A percentile compares a stretch with the other conserved stretches of the same genome.
These are phyloP conservation scores for Choricystis sp. DNA, from an alignment of 139 green algal genomes.

Conservation along the genomic window DNA sequence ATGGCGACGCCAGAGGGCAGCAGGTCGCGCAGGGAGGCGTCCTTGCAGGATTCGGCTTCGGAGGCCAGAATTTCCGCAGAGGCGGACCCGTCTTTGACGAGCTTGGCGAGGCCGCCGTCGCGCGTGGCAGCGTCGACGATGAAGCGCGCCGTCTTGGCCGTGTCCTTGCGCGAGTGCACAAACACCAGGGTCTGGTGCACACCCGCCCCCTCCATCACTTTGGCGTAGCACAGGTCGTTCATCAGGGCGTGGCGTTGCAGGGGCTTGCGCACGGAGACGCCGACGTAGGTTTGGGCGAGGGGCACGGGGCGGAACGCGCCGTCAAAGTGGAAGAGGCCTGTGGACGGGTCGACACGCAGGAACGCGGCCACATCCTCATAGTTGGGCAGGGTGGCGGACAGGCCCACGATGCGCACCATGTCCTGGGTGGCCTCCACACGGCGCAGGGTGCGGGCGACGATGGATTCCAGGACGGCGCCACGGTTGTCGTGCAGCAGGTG, in stretches of 20 bases:
- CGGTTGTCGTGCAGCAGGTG: slow-evolving; percentile 93
- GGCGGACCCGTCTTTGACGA: slow-evolving; percentile 65
- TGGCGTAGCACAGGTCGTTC: slow-evolving; percentile 98
- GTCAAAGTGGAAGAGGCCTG: slow-evolving; percentile 96
- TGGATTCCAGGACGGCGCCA: slow-evolving; percentile 86
- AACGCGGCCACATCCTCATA: slow-evolving; percentile 91
- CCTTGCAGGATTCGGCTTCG: slow-evolving; percentile 75
- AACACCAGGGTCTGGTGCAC: slow-evolving; percentile 96
- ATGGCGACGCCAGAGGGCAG: slow-evolving; percentile 93
- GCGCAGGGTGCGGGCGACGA: slow-evolving; percentile 84
- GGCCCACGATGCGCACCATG: slow-evolving; percentile 82
- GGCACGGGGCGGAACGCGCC: slow-evolving; percentile 84
- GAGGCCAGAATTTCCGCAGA: slow-evolving; percentile 73
- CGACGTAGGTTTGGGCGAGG: slow-evolving; percentile 92
- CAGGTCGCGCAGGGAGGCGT: slow-evolving; percentile 69
- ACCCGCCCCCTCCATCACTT: slow-evolving; percentile 68
- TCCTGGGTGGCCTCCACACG: slow-evolving; percentile 77
- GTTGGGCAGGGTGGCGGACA: slow-evolving; percentile 94
- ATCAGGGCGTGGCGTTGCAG: slow-evolving; percentile 96
- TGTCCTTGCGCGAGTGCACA: slow-evolving; percentile 97
- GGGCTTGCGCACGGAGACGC: slow-evolving; percentile 91
- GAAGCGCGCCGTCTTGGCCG: slow-evolving; percentile 85
- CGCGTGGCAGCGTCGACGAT: slow-evolving; percentile 65
- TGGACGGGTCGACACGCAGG: slow-evolving; percentile 72
- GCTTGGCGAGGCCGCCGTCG: slow-evolving; percentile 53